These are phyloP conservation scores for Rhizopogon roseolus DNA, from an alignment of 768 basidiomycete species.

Conservation along the genomic window DNA sequence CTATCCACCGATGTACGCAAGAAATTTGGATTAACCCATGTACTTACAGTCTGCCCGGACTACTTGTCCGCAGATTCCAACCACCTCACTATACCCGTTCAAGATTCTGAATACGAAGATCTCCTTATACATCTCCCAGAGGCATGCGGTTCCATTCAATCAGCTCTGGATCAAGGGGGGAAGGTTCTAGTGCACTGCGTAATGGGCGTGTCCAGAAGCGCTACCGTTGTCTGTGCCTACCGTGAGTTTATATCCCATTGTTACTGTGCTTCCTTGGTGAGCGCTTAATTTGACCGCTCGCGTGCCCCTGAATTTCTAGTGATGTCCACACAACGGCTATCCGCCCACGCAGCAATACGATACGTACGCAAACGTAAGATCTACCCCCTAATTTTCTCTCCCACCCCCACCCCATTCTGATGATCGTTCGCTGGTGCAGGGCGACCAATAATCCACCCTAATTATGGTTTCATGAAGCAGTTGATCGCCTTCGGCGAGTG, in stretches of 20 bases:
- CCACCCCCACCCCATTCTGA: constrained; percentile 5
- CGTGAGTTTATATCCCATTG: constrained; percentile 31
- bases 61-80: constrained; percentile 38
- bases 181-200: constrained; percentile 68
- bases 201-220: constrained; percentile 69
- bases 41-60: constrained; percentile 56
- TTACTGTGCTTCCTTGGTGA: neutral
- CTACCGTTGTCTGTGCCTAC: constrained; percentile 55
- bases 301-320: constrained; percentile 27
- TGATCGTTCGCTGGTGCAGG: constrained; percentile 19
- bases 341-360: constrained; percentile 39
- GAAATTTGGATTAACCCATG: constrained; percentile 46
- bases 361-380: constrained; percentile 45
- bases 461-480: constrained; percentile 54
- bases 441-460: constrained; percentile 34
- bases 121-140: constrained; percentile 61
- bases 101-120: constrained; percentile 47
- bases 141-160: constrained; percentile 58
- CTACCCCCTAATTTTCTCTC: neutral
- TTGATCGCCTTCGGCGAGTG: constrained; percentile 51
- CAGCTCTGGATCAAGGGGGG: constrained; percentile 47
- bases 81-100: constrained; percentile 28
- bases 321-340: constrained; percentile 43
- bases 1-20: constrained; percentile 24
- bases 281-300: neutral